Percentiles rank a stretch among this genome's conserved stretches.
Evolutionary conservation across 2,329 filamentous ascomycete genomes (phyloP).

Genomic region (Ophiostoma angusticollis): DNA sequence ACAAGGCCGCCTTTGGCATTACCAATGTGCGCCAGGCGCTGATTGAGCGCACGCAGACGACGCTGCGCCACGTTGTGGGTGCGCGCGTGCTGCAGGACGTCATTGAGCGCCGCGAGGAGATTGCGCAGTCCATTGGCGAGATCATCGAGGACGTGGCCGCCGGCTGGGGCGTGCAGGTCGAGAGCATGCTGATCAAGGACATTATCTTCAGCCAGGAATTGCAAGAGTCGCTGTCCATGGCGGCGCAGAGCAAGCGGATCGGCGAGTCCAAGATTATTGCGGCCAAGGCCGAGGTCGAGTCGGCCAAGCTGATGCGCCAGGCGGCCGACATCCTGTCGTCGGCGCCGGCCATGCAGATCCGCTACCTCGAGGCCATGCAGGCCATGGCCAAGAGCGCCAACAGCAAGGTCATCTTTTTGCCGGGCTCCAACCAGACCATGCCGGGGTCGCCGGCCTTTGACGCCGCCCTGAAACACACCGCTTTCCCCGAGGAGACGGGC

Average conservation of each 20-base stretch:
- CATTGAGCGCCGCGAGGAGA: conserved; percentile 94
- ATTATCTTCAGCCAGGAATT: conserved; percentile 94
- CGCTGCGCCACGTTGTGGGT: conserved; percentile 82
- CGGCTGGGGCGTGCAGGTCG: conserved; percentile 91
- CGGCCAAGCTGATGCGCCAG: conserved; percentile 83
- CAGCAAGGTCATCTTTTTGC: conserved; percentile 76
- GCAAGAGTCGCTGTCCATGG: conserved; percentile 95
- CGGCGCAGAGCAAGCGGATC: conserved; percentile 94
- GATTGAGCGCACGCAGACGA: conserved; percentile 94
- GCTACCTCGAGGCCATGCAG: conserved; percentile 97
- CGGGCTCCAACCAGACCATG: conserved; percentile 51
- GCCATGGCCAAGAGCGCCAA: conserved; percentile 92
- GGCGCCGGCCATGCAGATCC: conserved; percentile 94
- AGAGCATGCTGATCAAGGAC: conserved; percentile 99
- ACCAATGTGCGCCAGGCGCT: conserved; percentile 91
- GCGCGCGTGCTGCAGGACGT: conserved; percentile 94
- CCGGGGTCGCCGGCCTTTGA: conserved; percentile 27
- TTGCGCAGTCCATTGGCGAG: conserved; percentile 86
- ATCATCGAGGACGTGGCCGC: conserved; percentile 93
- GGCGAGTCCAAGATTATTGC: conserved; percentile 98
- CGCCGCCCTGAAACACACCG: conserved; percentile 28
- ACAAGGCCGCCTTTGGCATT: conserved; percentile 96
- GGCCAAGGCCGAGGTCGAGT: conserved; percentile 91
- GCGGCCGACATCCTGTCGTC: conserved; percentile 87
- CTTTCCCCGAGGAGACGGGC: conserved; percentile 27